These are phyloP conservation scores for Yamadazyma insecticola DNA, from an alignment of 805 yeast species.

Conservation along the genomic window DNA sequence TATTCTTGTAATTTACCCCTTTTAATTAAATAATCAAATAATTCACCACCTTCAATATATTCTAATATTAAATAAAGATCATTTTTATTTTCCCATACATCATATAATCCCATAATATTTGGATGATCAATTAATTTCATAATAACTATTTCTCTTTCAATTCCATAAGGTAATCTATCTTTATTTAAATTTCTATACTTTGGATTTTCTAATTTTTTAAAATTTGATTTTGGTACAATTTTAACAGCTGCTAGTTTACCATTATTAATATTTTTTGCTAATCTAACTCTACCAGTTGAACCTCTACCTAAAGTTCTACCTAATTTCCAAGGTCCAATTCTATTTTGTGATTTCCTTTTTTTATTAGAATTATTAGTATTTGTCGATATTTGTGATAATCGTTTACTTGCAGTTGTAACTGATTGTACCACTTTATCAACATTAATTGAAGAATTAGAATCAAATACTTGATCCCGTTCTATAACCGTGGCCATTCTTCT, in stretches of 20 bases:
- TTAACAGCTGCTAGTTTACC: slow-evolving; percentile 95
- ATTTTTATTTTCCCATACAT: slow-evolving; percentile 84
- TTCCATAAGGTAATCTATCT: slow-evolving; percentile 68
- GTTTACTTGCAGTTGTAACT: slow-evolving; percentile 43
- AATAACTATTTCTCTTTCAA: slow-evolving; percentile 79
- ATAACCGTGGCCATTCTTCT: too few species aligned
- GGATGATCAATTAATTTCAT: slow-evolving; percentile 79
- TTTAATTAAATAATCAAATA: slow-evolving; percentile 86
- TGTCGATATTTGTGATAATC: slow-evolving; percentile 47
- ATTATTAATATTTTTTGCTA: slow-evolving; percentile 81
- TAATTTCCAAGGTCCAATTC: slow-evolving; percentile 94
- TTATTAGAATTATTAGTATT: slow-evolving; percentile 36
- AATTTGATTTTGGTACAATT: slow-evolving; percentile 83
- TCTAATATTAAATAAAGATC: slow-evolving; percentile 84
- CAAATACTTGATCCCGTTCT: too few species aligned
- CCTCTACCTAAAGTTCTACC: slow-evolving; percentile 95
- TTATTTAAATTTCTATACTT: slow-evolving; percentile 32
- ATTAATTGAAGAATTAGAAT: slow-evolving; percentile 6
- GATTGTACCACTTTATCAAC: slow-evolving; percentile 42
- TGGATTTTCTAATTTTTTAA: slow-evolving; percentile 46
- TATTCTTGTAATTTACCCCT: slow-evolving; percentile 82
- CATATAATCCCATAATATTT: slow-evolving; percentile 72
- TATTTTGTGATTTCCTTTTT: slow-evolving; percentile 44
- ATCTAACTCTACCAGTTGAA: slow-evolving; percentile 90
- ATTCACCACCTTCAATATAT: slow-evolving; percentile 96